These are phyloP conservation scores for Microdochium paspali DNA, from an alignment of 2,329 filamentous ascomycete genomes.

Conservation along the genomic window DNA sequence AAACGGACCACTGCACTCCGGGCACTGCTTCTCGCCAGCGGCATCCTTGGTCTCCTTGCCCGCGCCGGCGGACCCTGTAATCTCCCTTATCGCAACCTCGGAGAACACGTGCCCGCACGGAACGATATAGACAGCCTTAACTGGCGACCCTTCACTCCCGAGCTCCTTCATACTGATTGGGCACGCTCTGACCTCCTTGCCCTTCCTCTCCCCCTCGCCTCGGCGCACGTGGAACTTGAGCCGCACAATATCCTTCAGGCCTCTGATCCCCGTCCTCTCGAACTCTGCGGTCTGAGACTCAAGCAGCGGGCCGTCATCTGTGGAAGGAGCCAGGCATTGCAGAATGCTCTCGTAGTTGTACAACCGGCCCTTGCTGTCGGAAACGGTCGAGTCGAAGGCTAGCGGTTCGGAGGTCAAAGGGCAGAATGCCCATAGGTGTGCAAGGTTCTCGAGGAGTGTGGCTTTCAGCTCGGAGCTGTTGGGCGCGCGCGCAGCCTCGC, in stretches of 20 bases:
- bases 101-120: slow-evolving; percentile 95
- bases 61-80: slow-evolving; percentile 26
- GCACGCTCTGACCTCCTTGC: slow-evolving; percentile 60
- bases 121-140: slow-evolving; percentile 79
- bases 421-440: slow-evolving; percentile 80
- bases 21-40: slow-evolving; percentile 46
- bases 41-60: slow-evolving; percentile 14
- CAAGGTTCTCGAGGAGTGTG: slow-evolving; percentile 72
- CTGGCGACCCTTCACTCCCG: slow-evolving; percentile 47
- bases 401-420: slow-evolving; percentile 75
- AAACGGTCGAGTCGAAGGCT: slow-evolving; percentile 62
- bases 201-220: slow-evolving; percentile 19
- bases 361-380: slow-evolving; percentile 72
- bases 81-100: slow-evolving; percentile 74
- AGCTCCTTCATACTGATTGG: slow-evolving; percentile 82
- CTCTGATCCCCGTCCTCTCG: slow-evolving; percentile 55
- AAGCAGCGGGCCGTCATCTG: slow-evolving; percentile 41
- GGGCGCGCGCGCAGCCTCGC: slow-evolving; percentile 75
- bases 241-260: slow-evolving; percentile 78
- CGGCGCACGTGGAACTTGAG: slow-evolving; percentile 57
- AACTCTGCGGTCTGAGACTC: slow-evolving; percentile 26
- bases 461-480: slow-evolving; percentile 85
- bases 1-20: slow-evolving; percentile 70
- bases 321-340: slow-evolving; percentile 52
- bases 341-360: slow-evolving; percentile 95